Conservation (phyloP, 345 rosid species). For the Salix arbutifolia region DNA sequence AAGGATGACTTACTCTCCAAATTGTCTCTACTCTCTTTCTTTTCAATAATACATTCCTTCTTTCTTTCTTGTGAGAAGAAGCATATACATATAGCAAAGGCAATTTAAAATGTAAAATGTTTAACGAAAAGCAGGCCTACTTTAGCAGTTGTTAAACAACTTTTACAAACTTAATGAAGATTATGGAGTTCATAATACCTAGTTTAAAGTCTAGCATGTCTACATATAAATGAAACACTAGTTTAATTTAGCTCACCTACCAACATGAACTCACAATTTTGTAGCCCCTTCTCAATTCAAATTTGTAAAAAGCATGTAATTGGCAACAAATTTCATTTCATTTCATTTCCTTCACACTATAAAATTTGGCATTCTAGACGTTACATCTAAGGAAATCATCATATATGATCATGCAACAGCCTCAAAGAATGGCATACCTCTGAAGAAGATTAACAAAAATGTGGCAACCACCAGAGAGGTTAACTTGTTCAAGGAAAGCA, state of each 20-base stretch:
- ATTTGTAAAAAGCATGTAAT: background rate
- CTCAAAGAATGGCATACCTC: constrained; percentile 43
- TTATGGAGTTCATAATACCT: background rate
- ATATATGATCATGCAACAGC: background rate
- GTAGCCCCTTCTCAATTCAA: background rate
- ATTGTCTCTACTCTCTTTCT: too few species aligned
- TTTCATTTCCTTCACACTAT: background rate
- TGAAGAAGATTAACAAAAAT: constrained; percentile 86
- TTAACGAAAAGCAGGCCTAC: background rate
- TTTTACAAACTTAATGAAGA: background rate
- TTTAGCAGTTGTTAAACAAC: background rate
- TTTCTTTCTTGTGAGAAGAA: too few species aligned
- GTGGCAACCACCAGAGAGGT: constrained; percentile 73
- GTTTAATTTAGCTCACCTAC: background rate
- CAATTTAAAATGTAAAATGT: background rate
- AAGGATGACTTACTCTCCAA: too few species aligned
- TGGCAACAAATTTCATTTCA: background rate
- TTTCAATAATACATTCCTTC: too few species aligned
- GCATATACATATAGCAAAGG: background rate
- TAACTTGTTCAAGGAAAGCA: constrained; percentile 84
- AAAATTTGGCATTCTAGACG: background rate
- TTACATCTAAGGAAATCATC: background rate
- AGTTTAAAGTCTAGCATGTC: background rate
- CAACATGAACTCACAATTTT: background rate
- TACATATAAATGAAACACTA: background rate